Base-by-base conservation (phyloP, 495 filamentous ascomycete genomes). In the Aspergillus hancockii region DNA sequence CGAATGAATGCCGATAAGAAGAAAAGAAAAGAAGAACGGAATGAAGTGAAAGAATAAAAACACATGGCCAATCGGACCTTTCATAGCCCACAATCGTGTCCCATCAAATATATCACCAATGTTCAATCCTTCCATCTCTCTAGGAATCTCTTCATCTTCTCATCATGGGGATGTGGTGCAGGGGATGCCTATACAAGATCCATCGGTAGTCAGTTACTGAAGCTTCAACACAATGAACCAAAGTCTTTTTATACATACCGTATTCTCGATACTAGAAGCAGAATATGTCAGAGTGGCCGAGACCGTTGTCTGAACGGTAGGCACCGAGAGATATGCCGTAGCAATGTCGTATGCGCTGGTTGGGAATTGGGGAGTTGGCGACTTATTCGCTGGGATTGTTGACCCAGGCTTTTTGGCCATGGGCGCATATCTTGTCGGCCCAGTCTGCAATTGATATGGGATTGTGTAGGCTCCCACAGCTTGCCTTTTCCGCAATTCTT, bases 361-460 rank as follows among this genome's bases (percentile, higher is more conserved):
- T 22, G 89, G 86, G 63, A 81, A 86, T 56, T 84, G 75, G 23
- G 85, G 83, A 19, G 72, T 82, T 6, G 74, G 68, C 2, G 73
- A 76, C 57, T 51, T 49, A 4, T 52, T 83, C 79, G 79, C 80
- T 19, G 83, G 85, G 54, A 92, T 91, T 47, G 83, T 84, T 18
- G 81, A 87, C 12, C 80, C 81, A 14, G 89, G 88, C 36, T 83
- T 76, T 52, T 80, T 82, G 55, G 88, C 86, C 88, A 90, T 88
- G 1, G 88, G 89, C 25, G 89, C 89, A 72, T 88, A 91, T 68
- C 80, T 81, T 5, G 81, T 90, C 36, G 75, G 59, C 6, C 89
- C 89, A 3, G 79, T 82, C 66, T 92, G 89, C 58, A 79, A 60
- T 8, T 76, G 78, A 64, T 88, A 92, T 1, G 84, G 81, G 22